Evolutionary conservation across 495 filamentous ascomycete species (phyloP).

Genomic region (Polyplosphaeria fusca): DNA sequence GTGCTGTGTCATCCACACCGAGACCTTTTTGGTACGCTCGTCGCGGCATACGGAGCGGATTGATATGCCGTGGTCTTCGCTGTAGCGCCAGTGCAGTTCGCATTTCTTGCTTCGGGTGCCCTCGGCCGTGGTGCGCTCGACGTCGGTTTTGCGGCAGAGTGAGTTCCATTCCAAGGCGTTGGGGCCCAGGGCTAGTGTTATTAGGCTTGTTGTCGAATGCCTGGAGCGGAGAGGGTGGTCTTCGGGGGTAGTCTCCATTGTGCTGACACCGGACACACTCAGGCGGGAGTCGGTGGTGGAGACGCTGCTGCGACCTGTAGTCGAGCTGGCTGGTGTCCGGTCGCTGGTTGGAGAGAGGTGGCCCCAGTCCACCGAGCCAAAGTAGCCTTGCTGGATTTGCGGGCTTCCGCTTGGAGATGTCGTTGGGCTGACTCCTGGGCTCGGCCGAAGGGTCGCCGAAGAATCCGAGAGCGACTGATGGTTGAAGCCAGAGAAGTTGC

Average conservation of each 20-base stretch:
- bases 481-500: slow-evolving; percentile 11
- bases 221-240: slow-evolving; percentile 1
- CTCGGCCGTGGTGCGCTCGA: slow-evolving; percentile 10
- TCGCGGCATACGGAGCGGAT: slow-evolving; percentile 14
- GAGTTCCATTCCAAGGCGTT: slow-evolving; percentile 14
- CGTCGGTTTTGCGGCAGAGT: slow-evolving; percentile 13
- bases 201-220: slow-evolving; percentile 1
- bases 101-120: slow-evolving; percentile 7
- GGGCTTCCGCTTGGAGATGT: slow-evolving; percentile 15
- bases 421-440: neutral
- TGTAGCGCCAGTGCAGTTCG: slow-evolving; percentile 22
- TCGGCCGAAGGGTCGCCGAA: slow-evolving; percentile 6
- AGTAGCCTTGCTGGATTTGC: slow-evolving; percentile 7
- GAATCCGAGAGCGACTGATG: slow-evolving; percentile 3
- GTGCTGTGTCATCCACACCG: slow-evolving; percentile 21
- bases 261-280: neutral
- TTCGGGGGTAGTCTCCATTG: slow-evolving; percentile 16
- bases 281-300: slow-evolving; percentile 8
- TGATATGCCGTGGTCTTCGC: slow-evolving; percentile 14
- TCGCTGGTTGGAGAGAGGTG: neutral
- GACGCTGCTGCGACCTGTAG: neutral
- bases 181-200: slow-evolving; percentile 8
- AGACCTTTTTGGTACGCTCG: slow-evolving; percentile 10
- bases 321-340: slow-evolving; percentile 15
- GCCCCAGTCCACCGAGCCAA: slow-evolving; percentile 9